Evolutionary conservation across 306 rosid species (phyloP).

Genomic region (Canavalia ensiformis): DNA sequence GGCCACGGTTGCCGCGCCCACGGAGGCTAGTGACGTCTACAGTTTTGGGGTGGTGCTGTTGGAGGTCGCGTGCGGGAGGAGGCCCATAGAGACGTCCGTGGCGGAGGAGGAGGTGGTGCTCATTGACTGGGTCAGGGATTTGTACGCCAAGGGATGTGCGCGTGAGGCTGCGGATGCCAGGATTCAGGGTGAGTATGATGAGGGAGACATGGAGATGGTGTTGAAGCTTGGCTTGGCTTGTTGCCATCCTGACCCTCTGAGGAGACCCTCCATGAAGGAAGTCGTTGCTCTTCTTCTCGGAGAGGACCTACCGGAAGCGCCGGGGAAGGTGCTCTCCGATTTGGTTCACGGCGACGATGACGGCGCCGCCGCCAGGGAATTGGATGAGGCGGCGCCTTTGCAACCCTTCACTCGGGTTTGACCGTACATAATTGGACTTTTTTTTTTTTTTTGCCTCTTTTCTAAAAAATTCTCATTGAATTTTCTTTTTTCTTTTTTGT

Average conservation of each 20-base stretch:
- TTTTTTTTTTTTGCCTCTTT: background rate
- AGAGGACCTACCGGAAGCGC: constrained; percentile 54
- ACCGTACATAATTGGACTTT: constrained; percentile 17
- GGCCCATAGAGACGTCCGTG: constrained; percentile 67
- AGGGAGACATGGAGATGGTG: constrained; percentile 71
- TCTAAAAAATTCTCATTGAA: background rate
- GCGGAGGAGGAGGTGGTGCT: constrained; percentile 77
- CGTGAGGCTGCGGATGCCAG: constrained; percentile 72
- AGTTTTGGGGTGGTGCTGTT: constrained; percentile 90
- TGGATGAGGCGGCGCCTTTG: constrained; percentile 36
- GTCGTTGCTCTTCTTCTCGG: constrained; percentile 73
- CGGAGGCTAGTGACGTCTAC: constrained; percentile 83
- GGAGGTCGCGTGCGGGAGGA: constrained; percentile 89
- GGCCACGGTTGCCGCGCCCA: constrained; percentile 68
- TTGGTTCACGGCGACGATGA: constrained; percentile 49
- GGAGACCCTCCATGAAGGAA: constrained; percentile 85
- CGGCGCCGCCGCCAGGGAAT: background rate
- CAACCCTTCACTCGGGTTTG: constrained; percentile 37
- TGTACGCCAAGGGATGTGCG: constrained; percentile 59
- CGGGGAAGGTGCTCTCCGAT: constrained; percentile 60
- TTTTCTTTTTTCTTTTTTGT: background rate
- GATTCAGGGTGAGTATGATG: constrained; percentile 59
- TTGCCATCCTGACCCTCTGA: constrained; percentile 85
- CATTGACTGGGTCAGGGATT: constrained; percentile 84
- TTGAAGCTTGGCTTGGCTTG: constrained; percentile 91